Conservation (phyloP, 805 yeast genomes). For the Helenozyma rhizophorensis region DNA sequence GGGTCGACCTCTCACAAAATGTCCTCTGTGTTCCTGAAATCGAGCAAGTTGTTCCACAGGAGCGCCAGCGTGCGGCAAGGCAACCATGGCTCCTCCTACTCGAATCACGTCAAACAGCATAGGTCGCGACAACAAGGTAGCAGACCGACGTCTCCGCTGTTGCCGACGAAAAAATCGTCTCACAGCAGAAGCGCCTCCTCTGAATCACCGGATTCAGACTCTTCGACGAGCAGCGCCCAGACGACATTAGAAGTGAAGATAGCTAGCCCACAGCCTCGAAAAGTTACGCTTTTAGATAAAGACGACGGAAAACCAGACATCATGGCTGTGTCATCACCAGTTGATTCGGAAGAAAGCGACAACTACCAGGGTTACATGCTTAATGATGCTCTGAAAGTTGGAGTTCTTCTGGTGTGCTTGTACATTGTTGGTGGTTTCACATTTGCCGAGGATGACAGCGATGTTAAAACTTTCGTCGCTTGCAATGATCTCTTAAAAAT, state of each 20-base stretch:
- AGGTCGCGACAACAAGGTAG: conserved; percentile 15
- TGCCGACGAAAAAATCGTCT: background rate
- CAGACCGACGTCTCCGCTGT: conserved; percentile 5
- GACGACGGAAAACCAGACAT: no score
- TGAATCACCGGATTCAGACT: background rate
- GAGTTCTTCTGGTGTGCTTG: conserved; percentile 21
- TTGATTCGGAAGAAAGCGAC: no score
- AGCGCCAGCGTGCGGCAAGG: background rate
- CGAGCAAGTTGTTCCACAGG: conserved; percentile 13
- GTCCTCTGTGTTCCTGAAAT: conserved; percentile 10
- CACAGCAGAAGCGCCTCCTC: no score
- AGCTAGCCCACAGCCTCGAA: no score
- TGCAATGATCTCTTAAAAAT: conserved; percentile 32
- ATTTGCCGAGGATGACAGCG: conserved; percentile 9
- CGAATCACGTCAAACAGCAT: conserved; percentile 29
- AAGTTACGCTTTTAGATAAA: no score
- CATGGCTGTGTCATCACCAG: no score
- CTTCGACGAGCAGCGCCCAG: background rate
- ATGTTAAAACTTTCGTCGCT: conserved; percentile 22
- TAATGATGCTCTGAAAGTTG: conserved; percentile 7
- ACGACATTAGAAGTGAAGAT: no score
- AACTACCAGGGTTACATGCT: background rate
- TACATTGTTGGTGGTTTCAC: conserved; percentile 40
- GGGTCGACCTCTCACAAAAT: conserved; percentile 5
- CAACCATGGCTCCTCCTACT: conserved; percentile 17